phyloP scores from a whole-genome alignment of 768 basidiomycete species.

The Leccinum pellstonianum region DNA sequence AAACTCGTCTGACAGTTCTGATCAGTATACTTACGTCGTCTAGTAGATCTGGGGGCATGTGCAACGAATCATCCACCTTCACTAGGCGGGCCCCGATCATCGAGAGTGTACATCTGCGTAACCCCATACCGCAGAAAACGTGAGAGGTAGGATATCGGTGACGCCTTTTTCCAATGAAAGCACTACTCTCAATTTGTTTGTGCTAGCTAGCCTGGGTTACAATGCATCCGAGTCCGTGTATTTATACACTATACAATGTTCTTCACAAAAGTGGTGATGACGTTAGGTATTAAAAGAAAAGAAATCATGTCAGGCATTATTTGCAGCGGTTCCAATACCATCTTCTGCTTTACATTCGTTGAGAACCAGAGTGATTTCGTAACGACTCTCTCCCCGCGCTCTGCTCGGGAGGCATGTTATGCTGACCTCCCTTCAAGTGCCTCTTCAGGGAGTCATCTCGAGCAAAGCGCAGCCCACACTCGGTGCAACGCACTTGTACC shows the following conservation, averaged over 20 bases:
- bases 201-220: neutral
- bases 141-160: neutral
- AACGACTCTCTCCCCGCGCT: neutral
- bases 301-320: no score
- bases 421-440: constrained; percentile 19
- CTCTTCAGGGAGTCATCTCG: constrained; percentile 32
- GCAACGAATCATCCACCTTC: neutral
- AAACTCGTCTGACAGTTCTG: neutral
- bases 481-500: constrained; percentile 6
- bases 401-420: constrained; percentile 1
- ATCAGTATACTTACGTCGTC: neutral
- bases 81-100: neutral
- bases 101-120: neutral
- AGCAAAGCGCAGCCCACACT: constrained; percentile 25
- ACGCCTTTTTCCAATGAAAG: neutral
- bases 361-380: neutral
- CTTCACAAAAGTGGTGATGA: no score
- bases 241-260: neutral
- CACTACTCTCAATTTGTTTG: neutral
- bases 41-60: neutral
- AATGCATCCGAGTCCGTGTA: neutral
- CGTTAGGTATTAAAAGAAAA: neutral
- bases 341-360: neutral
- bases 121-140: neutral
- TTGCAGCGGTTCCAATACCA: neutral